Evolutionary conservation across 2,329 filamentous ascomycete species (phyloP).

Genomic region (Colletotrichum sp.): DNA sequence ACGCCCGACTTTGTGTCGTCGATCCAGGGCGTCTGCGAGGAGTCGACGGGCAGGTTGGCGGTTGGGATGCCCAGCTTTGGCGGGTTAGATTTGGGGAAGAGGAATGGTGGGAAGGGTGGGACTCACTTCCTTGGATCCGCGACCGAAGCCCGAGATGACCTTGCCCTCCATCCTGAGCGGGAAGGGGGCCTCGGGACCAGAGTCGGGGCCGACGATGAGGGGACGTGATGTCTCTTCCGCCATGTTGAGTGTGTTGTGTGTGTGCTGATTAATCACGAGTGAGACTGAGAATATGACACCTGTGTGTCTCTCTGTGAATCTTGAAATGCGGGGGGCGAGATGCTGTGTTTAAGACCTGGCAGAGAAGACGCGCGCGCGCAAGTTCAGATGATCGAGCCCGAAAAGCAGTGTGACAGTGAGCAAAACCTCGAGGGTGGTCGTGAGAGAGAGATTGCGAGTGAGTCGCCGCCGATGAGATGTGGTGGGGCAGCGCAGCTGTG

Average conservation of each 20-base stretch:
- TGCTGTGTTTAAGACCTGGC: neutral
- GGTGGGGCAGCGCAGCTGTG: slow-evolving; percentile 8
- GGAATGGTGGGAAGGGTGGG: neutral
- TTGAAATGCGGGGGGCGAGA: neutral
- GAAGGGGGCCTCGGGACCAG: slow-evolving; percentile 78
- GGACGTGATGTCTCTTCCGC: slow-evolving; percentile 52
- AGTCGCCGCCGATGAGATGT: slow-evolving; percentile 13
- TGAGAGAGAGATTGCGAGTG: slow-evolving; percentile 1
- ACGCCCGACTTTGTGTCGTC: slow-evolving; percentile 74
- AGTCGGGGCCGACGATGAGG: slow-evolving; percentile 73
- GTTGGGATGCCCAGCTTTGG: slow-evolving; percentile 90
- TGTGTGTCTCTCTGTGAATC: neutral
- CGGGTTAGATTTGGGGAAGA: neutral
- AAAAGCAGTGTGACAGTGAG: neutral
- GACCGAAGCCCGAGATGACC: slow-evolving; percentile 91
- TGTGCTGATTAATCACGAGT: slow-evolving; percentile 1
- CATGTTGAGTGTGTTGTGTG: neutral
- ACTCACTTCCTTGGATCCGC: slow-evolving; percentile 86
- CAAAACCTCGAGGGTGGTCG: neutral
- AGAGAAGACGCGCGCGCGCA: neutral
- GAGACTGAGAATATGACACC: neutral
- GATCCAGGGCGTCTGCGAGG: slow-evolving; percentile 64
- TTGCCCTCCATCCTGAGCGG: slow-evolving; percentile 84
- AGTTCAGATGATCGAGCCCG: neutral
- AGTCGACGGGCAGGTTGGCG: slow-evolving; percentile 84